Conservation (phyloP, 2,329 filamentous ascomycete genomes). For the Didymellaceae sp. region DNA sequence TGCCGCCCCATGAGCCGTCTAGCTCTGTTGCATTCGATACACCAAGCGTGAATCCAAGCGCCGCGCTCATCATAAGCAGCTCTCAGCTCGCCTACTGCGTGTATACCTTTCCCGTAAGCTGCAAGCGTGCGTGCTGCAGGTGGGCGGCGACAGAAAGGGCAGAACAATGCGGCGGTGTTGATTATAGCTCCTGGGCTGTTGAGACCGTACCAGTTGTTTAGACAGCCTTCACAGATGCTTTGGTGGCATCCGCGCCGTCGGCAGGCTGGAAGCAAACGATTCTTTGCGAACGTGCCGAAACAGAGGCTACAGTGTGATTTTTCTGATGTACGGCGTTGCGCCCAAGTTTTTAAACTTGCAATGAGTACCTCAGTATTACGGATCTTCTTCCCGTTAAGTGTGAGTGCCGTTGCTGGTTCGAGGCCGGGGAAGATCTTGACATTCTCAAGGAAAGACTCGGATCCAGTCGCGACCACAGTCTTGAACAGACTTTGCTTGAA, state of each 20-base stretch:
- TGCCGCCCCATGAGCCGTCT: slow-evolving; percentile 52
- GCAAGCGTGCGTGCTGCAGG: slow-evolving; percentile 50
- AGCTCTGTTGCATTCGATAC: slow-evolving; percentile 52
- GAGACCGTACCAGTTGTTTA: slow-evolving; percentile 55
- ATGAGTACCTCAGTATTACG: slow-evolving; percentile 51
- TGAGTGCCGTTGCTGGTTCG: slow-evolving; percentile 29
- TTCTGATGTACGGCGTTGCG: slow-evolving; percentile 49
- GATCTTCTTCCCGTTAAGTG: slow-evolving; percentile 51
- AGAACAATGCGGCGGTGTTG: slow-evolving; percentile 57
- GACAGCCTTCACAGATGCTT: slow-evolving; percentile 53
- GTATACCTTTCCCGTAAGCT: slow-evolving; percentile 45
- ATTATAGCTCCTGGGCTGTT: slow-evolving; percentile 54
- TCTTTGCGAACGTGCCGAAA: slow-evolving; percentile 50
- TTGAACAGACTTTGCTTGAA: slow-evolving; percentile 53
- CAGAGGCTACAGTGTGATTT: slow-evolving; percentile 56
- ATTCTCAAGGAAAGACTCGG: slow-evolving; percentile 44
- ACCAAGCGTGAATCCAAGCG: slow-evolving; percentile 59
- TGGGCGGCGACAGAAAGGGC: slow-evolving; percentile 59
- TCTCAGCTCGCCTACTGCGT: slow-evolving; percentile 48
- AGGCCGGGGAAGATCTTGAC: slow-evolving; percentile 48
- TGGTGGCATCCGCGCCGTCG: slow-evolving; percentile 55
- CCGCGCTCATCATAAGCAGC: slow-evolving; percentile 52
- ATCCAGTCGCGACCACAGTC: slow-evolving; percentile 32
- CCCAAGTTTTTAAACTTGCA: slow-evolving; percentile 46
- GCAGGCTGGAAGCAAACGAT: slow-evolving; percentile 52